These are phyloP conservation scores for Phytopythium litorale DNA, from an alignment of 352 stramenopile species.

Conservation along the genomic window DNA sequence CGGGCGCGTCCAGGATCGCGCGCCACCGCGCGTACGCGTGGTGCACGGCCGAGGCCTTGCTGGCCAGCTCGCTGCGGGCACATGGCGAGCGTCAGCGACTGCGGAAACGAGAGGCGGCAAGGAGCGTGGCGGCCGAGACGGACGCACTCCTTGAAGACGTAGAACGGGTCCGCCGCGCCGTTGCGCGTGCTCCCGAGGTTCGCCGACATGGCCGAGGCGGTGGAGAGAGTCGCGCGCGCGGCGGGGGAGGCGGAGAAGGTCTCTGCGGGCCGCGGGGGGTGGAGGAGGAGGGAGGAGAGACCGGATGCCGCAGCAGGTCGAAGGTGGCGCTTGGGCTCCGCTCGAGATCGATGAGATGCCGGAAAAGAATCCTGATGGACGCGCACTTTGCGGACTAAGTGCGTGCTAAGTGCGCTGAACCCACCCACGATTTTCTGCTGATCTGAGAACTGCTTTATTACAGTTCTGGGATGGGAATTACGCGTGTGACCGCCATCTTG, in stretches of 20 bases:
- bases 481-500: neutral
- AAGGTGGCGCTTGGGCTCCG: neutral
- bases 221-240: slow-evolving; percentile 16
- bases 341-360: neutral
- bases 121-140: too few species aligned
- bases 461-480: neutral
- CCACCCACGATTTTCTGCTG: neutral
- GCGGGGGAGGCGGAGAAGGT: neutral
- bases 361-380: neutral
- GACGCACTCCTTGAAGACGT: slow-evolving; percentile 82
- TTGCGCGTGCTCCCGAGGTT: slow-evolving; percentile 3
- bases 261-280: neutral
- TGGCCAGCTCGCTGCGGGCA: slow-evolving; percentile 56
- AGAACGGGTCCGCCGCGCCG: slow-evolving; percentile 66
- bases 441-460: neutral
- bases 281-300: neutral
- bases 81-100: slow-evolving; percentile 1
- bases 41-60: slow-evolving; percentile 69
- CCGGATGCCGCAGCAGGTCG: neutral
- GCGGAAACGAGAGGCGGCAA: neutral
- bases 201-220: slow-evolving; percentile 19
- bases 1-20: slow-evolving; percentile 37
- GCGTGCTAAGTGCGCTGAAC: neutral
- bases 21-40: slow-evolving; percentile 72
- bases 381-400: neutral